Conservation (phyloP, 306 rosid species). For the Begonia fuchsioides region DNA sequence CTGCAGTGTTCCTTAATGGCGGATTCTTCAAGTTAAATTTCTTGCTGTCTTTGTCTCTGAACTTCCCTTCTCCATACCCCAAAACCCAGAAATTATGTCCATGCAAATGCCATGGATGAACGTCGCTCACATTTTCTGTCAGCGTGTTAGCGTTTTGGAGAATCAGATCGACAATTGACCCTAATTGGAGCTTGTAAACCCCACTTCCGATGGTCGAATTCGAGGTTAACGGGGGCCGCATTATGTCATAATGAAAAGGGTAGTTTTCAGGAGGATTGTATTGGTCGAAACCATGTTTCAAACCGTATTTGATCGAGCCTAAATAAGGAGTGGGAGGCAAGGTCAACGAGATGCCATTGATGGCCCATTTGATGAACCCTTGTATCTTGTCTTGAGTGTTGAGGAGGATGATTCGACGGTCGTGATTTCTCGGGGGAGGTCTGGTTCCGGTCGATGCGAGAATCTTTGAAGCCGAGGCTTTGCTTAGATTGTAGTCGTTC, state of each 20-base stretch:
- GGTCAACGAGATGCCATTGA: conserved; percentile 44
- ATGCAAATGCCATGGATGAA: conserved; percentile 89
- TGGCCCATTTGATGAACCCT: conserved; percentile 48
- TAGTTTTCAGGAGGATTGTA: conserved; percentile 30
- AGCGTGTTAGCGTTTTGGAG: conserved; percentile 55
- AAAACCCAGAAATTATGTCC: conserved; percentile 89
- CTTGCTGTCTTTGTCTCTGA: conserved; percentile 16
- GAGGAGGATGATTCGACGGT: conserved; percentile 47
- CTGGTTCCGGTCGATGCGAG: conserved; percentile 44
- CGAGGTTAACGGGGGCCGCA: conserved; percentile 19
- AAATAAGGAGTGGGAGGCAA: conserved; percentile 60
- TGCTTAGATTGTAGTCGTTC: conserved; percentile 50
- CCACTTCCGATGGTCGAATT: conserved; percentile 34
- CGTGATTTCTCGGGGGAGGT: conserved; percentile 28
- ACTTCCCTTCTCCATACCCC: conserved; percentile 75
- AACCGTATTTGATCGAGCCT: conserved; percentile 29
- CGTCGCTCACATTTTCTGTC: conserved; percentile 28
- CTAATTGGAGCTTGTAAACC: conserved; percentile 24
- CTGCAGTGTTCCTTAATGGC: conserved; percentile 52
- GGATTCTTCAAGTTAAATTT: conserved; percentile 52
- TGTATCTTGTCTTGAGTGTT: conserved; percentile 51
- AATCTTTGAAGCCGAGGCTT: conserved; percentile 34
- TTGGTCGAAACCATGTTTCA: conserved; percentile 17
- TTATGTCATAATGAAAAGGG: conserved; percentile 23
- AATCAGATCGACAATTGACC: conserved; percentile 38